A percentile compares a stretch with the other conserved stretches of the same genome.
These are phyloP conservation scores for Penicillium verrucosum DNA, from an alignment of 2,329 filamentous ascomycete genomes.

Conservation along the genomic window DNA sequence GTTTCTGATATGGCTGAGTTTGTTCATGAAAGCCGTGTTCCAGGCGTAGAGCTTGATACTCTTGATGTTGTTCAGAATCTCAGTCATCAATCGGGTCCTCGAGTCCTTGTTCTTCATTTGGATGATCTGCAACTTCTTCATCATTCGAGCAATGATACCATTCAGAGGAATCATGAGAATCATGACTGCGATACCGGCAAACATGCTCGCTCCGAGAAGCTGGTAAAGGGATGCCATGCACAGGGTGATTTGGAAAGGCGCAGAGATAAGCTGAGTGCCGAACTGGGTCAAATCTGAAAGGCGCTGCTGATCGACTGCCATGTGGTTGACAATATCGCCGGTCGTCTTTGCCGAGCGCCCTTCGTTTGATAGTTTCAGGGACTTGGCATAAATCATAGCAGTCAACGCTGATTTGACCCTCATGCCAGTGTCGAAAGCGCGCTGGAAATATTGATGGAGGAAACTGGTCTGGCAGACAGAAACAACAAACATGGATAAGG, in stretches of 20 bases:
- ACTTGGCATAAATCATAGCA: constrained; percentile 89
- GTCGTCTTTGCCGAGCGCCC: constrained; percentile 85
- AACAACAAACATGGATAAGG: constrained; percentile 85
- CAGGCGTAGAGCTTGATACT: constrained; percentile 98
- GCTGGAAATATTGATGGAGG: constrained; percentile 97
- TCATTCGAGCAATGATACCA: constrained; percentile 82
- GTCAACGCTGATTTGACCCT: constrained; percentile 88
- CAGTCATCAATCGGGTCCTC: constrained; percentile 87
- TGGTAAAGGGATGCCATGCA: constrained; percentile 97
- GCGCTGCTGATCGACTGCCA: constrained; percentile 96
- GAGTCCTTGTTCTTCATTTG: constrained; percentile 99
- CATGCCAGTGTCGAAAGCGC: constrained; percentile 94
- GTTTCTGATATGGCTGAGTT: constrained; percentile 92
- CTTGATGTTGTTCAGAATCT: constrained; percentile 99
- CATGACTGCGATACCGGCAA: constrained; percentile 93
- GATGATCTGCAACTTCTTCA: constrained; percentile 90
- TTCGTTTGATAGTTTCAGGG: constrained; percentile 86
- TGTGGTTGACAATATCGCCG: constrained; percentile 98
- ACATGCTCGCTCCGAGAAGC: constrained; percentile 90
- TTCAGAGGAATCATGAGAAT: constrained; percentile 96
- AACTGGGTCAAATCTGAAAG: constrained; percentile 94
- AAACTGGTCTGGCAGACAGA: constrained; percentile 83
- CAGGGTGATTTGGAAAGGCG: constrained; percentile 90
- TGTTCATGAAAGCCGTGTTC: constrained; percentile 96
- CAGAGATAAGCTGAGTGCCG: constrained; percentile 92